Evolutionary conservation across 257 asterid genomes (phyloP), one percentile per base, ranked within the genome.

Genomic region (Gentiana straminea): DNA sequence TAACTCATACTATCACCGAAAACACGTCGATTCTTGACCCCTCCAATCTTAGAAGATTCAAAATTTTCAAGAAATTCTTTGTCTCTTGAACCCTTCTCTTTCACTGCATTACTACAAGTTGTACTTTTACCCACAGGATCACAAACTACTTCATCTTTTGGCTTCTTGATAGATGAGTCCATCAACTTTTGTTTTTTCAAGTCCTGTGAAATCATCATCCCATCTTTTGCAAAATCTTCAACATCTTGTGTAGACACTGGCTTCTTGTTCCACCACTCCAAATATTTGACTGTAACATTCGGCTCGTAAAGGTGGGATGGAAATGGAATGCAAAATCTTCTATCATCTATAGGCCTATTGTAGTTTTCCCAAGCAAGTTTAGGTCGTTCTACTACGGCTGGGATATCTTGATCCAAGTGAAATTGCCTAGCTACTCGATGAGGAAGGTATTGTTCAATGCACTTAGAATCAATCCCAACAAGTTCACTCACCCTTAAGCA

Each of bases 401-500:
- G 82, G 34, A 78, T 46, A 35, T 72, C 86, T 57, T 79, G 86
- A 71, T 79, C 83, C 54, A 67, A 10, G 7, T 71, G 79, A 48
- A 81, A 76, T 7, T 81, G 89, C 86, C 54, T 71, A 0, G 81
- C 69, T 12, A 76, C 89, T 4, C 83, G 75, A 53, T 81, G 80
- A 2, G 86, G 83, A 44, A 63, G 59, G 59, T 81, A 76, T 37
- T 64, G 74, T 35, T 76, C 71, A 43, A 73, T 57, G 61, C 78
- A 71, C 15, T 35, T 50, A 32, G 58, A 7, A 34, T 51, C 65
- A 13, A 71, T 15, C 34, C 88, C 67, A 10, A 61, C 79, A 34
- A 75, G 68, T 57, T 72, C 69, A 56, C 64, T 57, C 10, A 44
- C 48, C 54, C 64, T 65, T 13, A 57, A 3, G 15, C 58, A 65